These are phyloP conservation scores for Kwoniella dendrophila DNA, from an alignment of 768 basidiomycete genomes.

Conservation along the genomic window DNA sequence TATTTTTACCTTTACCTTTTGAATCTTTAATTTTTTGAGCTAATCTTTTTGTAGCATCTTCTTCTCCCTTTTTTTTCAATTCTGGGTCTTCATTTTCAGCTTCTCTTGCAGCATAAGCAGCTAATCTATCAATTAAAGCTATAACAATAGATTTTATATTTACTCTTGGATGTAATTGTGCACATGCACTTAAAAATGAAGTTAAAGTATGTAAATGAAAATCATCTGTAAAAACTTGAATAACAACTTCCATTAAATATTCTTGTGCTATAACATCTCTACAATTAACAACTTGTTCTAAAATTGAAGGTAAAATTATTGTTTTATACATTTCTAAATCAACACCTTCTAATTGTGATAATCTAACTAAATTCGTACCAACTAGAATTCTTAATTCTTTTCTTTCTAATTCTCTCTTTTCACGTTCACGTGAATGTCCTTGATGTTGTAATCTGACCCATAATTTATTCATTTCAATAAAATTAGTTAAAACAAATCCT, in stretches of 20 bases:
- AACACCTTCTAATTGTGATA: constrained; percentile 94
- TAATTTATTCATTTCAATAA: constrained; percentile 99
- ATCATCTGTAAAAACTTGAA: constrained; percentile 98
- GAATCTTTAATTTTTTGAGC: constrained; percentile 79
- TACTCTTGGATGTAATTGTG: constrained; percentile 94
- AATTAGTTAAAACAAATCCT: constrained; percentile 93
- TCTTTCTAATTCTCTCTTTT: constrained; percentile 95
- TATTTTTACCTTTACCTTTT: constrained; percentile 67
- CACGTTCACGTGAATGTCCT: constrained; percentile 93
- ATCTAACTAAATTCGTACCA: constrained; percentile 93
- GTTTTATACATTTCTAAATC: constrained; percentile 87
- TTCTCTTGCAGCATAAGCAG: constrained; percentile 93
- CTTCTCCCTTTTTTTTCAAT: constrained; percentile 88
- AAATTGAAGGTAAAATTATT: constrained; percentile 82
- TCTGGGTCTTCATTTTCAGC: constrained; percentile 96
- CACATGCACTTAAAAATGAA: constrained; percentile 92
- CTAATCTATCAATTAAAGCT: constrained; percentile 91
- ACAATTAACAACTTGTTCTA: constrained; percentile 97
- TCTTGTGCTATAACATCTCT: constrained; percentile 99
- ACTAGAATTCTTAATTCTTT: constrained; percentile 93
- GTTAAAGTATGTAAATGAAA: constrained; percentile 96
- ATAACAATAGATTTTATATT: constrained; percentile 99
- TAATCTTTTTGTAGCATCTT: constrained; percentile 82
- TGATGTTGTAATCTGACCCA: constrained; percentile 99
- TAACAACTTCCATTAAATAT: constrained; percentile 99